Conservation (phyloP, 2,329 filamentous ascomycete genomes). For the Metarhizium brunneum region DNA sequence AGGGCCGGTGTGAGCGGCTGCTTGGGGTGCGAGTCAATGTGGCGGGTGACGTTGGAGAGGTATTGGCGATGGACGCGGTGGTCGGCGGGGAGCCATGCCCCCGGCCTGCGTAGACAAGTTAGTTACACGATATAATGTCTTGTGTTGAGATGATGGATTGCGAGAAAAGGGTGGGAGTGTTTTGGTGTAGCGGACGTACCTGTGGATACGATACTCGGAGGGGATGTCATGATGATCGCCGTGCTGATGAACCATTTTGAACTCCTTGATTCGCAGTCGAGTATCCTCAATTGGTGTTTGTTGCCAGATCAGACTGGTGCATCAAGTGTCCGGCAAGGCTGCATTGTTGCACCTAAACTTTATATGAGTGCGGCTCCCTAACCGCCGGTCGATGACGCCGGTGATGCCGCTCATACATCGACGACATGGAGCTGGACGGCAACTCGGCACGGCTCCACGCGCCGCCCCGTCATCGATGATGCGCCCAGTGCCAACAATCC, state of each 20-base stretch:
- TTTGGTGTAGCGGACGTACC: conserved; percentile 23
- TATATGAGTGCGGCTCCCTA: neutral
- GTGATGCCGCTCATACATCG: neutral
- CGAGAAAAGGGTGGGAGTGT: neutral
- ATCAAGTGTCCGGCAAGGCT: too few relatives aligned
- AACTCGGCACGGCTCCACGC: neutral
- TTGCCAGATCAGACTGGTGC: too few relatives aligned
- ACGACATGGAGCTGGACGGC: neutral
- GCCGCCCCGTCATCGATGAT: conserved; percentile 14
- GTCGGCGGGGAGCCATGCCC: conserved; percentile 55
- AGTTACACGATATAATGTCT: neutral
- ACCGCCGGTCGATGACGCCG: neutral
- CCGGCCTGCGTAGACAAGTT: conserved; percentile 27
- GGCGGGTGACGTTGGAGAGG: conserved; percentile 46
- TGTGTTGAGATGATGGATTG: too few relatives aligned
- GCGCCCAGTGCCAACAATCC: conserved; percentile 1
- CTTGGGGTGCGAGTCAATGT: conserved; percentile 39
- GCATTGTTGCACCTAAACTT: neutral
- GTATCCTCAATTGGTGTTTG: neutral
- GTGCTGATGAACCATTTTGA: conserved; percentile 40
- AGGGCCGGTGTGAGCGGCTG: conserved; percentile 47
- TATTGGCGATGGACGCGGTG: conserved; percentile 53
- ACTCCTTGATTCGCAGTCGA: neutral
- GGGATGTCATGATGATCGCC: conserved; percentile 44
- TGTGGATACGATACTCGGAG: conserved; percentile 32